Evolutionary conservation across 164 flowering plant species (phyloP), one percentile per base, ranked within the genome.

Genomic region (Santalum album): DNA sequence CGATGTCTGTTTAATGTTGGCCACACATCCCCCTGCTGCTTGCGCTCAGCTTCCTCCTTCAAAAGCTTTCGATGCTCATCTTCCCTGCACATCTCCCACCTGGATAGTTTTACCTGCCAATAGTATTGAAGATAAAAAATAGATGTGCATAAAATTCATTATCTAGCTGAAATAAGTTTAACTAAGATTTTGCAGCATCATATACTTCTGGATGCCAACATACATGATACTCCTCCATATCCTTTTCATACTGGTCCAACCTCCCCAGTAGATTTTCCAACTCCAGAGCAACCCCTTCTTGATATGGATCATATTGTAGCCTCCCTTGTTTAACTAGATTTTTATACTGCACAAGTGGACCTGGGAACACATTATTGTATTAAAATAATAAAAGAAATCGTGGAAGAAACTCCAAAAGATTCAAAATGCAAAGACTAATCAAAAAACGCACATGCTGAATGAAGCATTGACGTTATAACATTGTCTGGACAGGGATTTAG

Each of bases 151-250:
- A 15, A 38, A 14, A 38, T 3, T 38, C 12, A 11, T 38, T 10
- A 3, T 3, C 10, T 12, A 0, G 6, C 42, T 38, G 17, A 4
- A 1, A 0, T 38, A 45, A 0, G 6, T 6, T 45, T n/a, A n/a
- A n/a, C n/a, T 20, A n/a, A 21, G 12, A 12, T 45, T 45, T 20
- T 21, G 3, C 15, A 0, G 25, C 25, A 20, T 45, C 25, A 20
- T 1, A 22, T 20, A 9, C 20, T 45, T 21, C 19, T 14, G 20
- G 24, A 62, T 42, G 43, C 25, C 47, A 44, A 43, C 46, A 3
- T 57, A 91, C 96, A 75, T 84, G 90, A 66, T 84, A 92, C 44
- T 77, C 84, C 63, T 83, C 77, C 98, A 92, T 92, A 39, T 88
- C 89, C 57, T 71, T 78, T 69, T 88, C 92, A 69, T 88, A 92